Base-by-base conservation (phyloP, 2,329 filamentous ascomycete genomes). In the Berkeleyomyces basicola region DNA sequence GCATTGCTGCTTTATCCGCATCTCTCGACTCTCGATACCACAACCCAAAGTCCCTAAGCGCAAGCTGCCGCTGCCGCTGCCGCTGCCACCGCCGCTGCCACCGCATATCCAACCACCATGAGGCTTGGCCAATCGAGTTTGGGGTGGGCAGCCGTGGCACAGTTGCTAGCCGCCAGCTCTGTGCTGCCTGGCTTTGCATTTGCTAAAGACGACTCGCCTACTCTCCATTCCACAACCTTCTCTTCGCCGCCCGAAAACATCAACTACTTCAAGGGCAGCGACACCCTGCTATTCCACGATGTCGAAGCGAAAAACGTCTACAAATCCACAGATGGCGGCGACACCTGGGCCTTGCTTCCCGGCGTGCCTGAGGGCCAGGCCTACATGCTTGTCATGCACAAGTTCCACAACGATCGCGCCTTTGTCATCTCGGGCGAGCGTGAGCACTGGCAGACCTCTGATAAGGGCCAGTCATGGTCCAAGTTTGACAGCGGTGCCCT, bases 211-310 rank as follows among this genome's bases (percentile, higher is more conserved):
- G 80, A 84, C 69, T 77, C 78, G 58, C 91, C 91, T 33, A 78
- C 78, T 63, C 79, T 96, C 69, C 77, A 79, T 66, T 75, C 78
- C 64, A 87, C 77, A 61, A 74, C 79, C 57, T 88, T 96, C 74
- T 77, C 86, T 53, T 78, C 84, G 68, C 74, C 78, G 61, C 88
- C 90, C 0, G 71, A 75, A 61, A 84, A 84, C 71, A 76, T 96
- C 67, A 87, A 87, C 74, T 99, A 96, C 75, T 97, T 99, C 71
- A 86, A 93, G 70, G 88, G 92, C 72, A 91, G 88, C 67, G 86
- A 96, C 71, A 82, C 87, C 60, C 78, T 95, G 64, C 74, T 97
- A 55, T 84, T 90, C 70, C 84, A 86, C 68, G 87, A 95, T 71
- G 70, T 76, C 59, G 72, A 78, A 11, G 79, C 80, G 47, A 78